Evolutionary conservation across 345 rosid genomes (phyloP), one percentile per base, ranked within the genome.

Genomic region (Linum tenue): DNA sequence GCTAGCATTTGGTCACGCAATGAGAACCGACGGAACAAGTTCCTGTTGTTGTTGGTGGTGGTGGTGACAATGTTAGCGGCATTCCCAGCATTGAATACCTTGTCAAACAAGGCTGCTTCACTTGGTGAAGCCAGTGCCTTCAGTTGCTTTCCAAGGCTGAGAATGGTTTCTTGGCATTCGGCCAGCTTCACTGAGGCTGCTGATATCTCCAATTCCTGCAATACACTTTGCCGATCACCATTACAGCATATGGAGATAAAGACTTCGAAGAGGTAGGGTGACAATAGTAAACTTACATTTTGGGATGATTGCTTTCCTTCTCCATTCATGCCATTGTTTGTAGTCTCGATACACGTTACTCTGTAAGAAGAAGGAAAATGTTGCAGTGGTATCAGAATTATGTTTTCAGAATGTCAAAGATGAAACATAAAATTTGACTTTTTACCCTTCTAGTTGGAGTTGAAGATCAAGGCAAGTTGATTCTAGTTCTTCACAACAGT

Each of bases 381-480:
- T 57, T 71, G 15, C 17, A 67, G 7, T 75, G 70, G 59, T 4
- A 65, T 70, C 62, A 76, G 53, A 56, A 41, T 11, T 36, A 42
- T 37, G 64, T 59, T 35, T 11, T 48, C 3, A 48, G 53, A 48
- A 48, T 12, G 2, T 1, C 9, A 41, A 48, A 9, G 53, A 22
- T 22, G 31, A 22, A 22, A 1, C 31, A 22, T 0, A 22, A 48
- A 48, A 63, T 51, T 64, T 66, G 68, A 40, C n/a, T 39, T 31
- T 6, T 55, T 71, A 92, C 98, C 99, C 88, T 77, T 88, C 97
- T 55, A 88, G 66, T 73, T 90, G 89, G 68, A 94, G 95, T 76
- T 94, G 96, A 76, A 94, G 96, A 77, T 94, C 95, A 1, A 88
- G 86, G 60, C 97, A 90, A 4, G 87, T 88, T 10, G 86, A 86